Evolutionary conservation across 108 stramenopile genomes (phyloP).

Genomic region (Parietichytrium sp.): DNA sequence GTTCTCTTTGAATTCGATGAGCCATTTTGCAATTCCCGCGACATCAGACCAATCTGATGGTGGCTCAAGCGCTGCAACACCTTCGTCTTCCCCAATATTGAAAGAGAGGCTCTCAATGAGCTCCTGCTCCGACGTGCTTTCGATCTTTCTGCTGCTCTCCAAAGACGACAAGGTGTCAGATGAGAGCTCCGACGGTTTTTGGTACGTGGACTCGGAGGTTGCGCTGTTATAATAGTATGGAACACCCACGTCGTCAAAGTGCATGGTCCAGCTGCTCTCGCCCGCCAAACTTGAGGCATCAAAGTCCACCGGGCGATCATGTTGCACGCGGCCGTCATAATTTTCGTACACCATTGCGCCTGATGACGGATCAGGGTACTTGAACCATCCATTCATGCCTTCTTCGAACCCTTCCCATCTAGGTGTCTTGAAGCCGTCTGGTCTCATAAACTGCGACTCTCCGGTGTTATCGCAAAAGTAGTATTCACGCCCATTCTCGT

Average conservation of each 20-base stretch:
- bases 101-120: background rate
- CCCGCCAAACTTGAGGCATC: background rate
- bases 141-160: too few relatives aligned
- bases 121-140: background rate
- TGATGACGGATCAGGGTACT: background rate
- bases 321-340: background rate
- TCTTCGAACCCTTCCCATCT: background rate
- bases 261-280: too few relatives aligned
- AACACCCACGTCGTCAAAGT: background rate
- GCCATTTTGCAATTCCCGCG: background rate
- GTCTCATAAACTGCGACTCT: background rate
- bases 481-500: background rate
- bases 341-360: conserved; percentile 21
- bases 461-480: conserved; percentile 28
- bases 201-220: conserved; percentile 34
- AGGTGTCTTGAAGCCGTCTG: conserved; percentile 32
- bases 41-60: background rate
- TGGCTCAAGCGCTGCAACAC: background rate
- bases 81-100: background rate
- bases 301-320: conserved; percentile 20
- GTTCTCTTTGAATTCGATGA: background rate
- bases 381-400: background rate
- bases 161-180: too few relatives aligned
- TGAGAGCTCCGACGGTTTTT: background rate
- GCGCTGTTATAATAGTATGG: conserved; percentile 36